Conservation (phyloP, 2,329 filamentous ascomycete species). For the Cladosporium sphaerospermum region DNA sequence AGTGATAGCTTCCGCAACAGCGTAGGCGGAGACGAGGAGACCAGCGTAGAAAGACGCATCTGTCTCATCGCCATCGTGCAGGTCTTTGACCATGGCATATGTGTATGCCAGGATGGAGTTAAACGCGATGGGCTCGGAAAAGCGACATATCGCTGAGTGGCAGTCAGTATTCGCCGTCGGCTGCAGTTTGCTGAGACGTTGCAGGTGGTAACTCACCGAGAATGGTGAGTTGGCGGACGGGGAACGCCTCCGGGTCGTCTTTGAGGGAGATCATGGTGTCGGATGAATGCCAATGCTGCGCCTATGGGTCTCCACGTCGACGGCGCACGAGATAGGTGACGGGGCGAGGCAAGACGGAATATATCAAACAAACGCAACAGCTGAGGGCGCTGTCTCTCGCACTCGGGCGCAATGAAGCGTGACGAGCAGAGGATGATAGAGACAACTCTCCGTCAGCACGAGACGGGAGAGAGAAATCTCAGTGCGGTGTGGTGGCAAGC, state of each 20-base stretch:
- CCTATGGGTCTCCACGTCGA: no score
- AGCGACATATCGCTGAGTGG: constrained; percentile 12
- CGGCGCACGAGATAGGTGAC: no score
- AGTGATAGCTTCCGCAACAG: constrained; percentile 70
- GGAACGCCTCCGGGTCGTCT: constrained; percentile 64
- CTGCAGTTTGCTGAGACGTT: neutral
- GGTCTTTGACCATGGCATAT: constrained; percentile 70
- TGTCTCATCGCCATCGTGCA: constrained; percentile 60
- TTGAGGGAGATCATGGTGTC: constrained; percentile 9
- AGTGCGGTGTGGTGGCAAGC: no score
- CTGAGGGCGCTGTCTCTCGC: no score
- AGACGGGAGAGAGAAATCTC: no score
- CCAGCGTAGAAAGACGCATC: constrained; percentile 82
- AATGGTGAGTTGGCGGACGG: constrained; percentile 71
- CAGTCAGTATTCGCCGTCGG: neutral
- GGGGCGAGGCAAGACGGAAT: no score
- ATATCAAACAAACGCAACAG: no score
- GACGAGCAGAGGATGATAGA: no score
- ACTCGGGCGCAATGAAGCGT: no score
- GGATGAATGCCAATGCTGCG: neutral
- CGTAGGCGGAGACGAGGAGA: constrained; percentile 76
- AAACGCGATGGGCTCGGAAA: constrained; percentile 36
- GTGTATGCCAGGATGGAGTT: constrained; percentile 89
- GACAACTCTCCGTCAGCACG: no score
- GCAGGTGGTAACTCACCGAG: constrained; percentile 55